Evolutionary conservation across 495 filamentous ascomycete genomes (phyloP).

Genomic region (Aspergillus asperescens): DNA sequence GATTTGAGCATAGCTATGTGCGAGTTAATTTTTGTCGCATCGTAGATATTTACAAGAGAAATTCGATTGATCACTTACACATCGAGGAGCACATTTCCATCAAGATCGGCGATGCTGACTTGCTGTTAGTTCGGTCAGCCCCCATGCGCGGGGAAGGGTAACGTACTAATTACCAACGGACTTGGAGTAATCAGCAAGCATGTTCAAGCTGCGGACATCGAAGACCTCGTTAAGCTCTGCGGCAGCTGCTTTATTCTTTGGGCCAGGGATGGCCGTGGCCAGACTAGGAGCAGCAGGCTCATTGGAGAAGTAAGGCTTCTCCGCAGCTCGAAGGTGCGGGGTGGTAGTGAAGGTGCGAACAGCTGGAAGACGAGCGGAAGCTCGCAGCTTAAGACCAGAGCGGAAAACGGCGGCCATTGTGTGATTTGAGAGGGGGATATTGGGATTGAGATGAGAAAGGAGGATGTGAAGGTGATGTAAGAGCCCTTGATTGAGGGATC

Average conservation of each 20-base stretch:
- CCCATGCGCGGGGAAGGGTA: not conserved
- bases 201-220: constrained; percentile 89
- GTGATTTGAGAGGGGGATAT: not conserved
- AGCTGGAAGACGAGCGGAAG: constrained; percentile 34
- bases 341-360: constrained; percentile 40
- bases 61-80: constrained; percentile 51
- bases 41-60: not conserved
- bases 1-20: constrained; percentile 78
- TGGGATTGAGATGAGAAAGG: not conserved
- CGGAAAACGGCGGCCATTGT: constrained; percentile 46
- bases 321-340: constrained; percentile 36
- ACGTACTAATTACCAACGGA: constrained; percentile 57
- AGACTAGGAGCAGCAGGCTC: constrained; percentile 74
- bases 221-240: constrained; percentile 78
- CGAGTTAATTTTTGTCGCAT: not conserved
- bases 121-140: constrained; percentile 22
- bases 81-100: constrained; percentile 64
- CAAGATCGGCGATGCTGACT: constrained; percentile 74
- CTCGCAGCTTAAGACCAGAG: constrained; percentile 37
- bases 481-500: constrained; percentile 1
- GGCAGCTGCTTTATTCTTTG: constrained; percentile 64
- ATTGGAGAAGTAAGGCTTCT: constrained; percentile 56
- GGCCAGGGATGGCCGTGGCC: constrained; percentile 78
- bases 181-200: constrained; percentile 77
- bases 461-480: not conserved